Evolutionary conservation across 2,329 filamentous ascomycete species (phyloP).

Genomic region (Pseudofabraea citricarpa): DNA sequence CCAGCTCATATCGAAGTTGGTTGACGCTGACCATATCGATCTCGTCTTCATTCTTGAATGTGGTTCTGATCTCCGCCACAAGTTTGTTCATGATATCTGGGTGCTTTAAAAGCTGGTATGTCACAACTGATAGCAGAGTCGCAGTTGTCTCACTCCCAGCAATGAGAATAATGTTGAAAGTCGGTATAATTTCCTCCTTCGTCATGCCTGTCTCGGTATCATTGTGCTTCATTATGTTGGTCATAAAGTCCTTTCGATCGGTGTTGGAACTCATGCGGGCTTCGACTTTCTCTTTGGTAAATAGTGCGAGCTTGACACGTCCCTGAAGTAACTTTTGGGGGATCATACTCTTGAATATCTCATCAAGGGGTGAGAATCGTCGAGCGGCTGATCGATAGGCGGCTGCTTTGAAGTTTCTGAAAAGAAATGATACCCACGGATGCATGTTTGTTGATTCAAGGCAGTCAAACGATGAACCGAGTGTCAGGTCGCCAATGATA

Average conservation of each 20-base stretch:
- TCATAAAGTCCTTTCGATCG: background rate
- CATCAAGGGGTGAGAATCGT: background rate
- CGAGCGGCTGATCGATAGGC: background rate
- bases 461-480: constrained; percentile 27
- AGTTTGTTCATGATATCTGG: constrained; percentile 15
- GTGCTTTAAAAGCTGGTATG: constrained; percentile 4
- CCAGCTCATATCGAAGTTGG: constrained; percentile 28
- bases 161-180: constrained; percentile 1
- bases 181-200: constrained; percentile 1
- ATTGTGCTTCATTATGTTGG: constrained; percentile 17
- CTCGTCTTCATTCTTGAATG: constrained; percentile 25
- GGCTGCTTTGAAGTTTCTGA: background rate
- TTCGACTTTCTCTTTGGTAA: background rate
- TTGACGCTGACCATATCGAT: constrained; percentile 25
- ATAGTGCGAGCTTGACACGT: background rate
- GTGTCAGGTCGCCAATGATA: constrained; percentile 25
- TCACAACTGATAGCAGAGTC: constrained; percentile 19
- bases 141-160: constrained; percentile 29
- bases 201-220: constrained; percentile 9
- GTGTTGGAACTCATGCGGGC: background rate
- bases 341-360: background rate
- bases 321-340: background rate
- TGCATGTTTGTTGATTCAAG: constrained; percentile 19
- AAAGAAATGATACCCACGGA: constrained; percentile 14
- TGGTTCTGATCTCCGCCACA: constrained; percentile 25